Evolutionary conservation across 2,329 filamentous ascomycete species (phyloP).

Genomic region (Aspergillus oerlinghausenensis): DNA sequence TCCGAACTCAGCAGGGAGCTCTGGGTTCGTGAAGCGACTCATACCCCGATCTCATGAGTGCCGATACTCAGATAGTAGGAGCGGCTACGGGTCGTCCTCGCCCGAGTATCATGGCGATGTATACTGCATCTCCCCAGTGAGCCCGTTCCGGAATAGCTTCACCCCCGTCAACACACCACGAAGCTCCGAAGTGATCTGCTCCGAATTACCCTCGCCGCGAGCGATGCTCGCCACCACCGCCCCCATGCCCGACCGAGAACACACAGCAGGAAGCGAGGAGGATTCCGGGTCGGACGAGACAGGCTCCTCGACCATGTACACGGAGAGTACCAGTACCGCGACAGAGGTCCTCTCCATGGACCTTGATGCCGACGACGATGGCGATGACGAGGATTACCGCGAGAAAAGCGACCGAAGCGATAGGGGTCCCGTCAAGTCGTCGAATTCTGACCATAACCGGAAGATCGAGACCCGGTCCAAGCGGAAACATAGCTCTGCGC

Average conservation of each 20-base stretch:
- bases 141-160: conserved; percentile 36
- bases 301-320: conserved; percentile 8
- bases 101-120: conserved; percentile 29
- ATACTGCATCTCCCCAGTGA: conserved; percentile 37
- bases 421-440: background rate
- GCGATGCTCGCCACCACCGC: conserved; percentile 21
- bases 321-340: conserved; percentile 9
- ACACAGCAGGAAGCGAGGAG: conserved; percentile 8
- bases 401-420: background rate
- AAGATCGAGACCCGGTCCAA: conserved; percentile 9
- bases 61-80: conserved; percentile 23
- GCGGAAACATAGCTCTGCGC: conserved; percentile 6
- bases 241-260: conserved; percentile 3
- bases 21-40: conserved; percentile 16
- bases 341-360: conserved; percentile 9
- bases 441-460: background rate
- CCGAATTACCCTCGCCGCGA: conserved; percentile 17
- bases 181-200: conserved; percentile 13
- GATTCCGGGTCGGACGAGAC: conserved; percentile 11
- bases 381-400: conserved; percentile 19
- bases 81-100: conserved; percentile 41
- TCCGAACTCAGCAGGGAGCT: conserved; percentile 9
- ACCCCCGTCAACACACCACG: conserved; percentile 41
- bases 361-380: conserved; percentile 12
- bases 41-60: conserved; percentile 17